phyloP scores from a whole-genome alignment of 108 stramenopile genomes.

The Pseudonitzschia multistriata region DNA sequence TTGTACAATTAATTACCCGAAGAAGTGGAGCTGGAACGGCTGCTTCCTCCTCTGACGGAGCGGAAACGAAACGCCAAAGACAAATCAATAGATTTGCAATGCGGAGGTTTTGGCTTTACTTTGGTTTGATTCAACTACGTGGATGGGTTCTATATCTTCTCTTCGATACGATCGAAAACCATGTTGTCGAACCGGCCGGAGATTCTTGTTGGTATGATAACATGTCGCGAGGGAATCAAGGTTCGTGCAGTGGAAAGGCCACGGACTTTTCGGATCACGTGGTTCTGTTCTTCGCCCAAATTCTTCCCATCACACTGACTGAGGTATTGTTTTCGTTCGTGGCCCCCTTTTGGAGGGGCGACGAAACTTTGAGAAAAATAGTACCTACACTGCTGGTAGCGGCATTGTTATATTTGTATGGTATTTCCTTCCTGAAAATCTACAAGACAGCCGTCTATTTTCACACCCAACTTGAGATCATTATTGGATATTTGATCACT shows the following conservation, averaged over 20 bases:
- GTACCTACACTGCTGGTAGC: constrained; percentile 35
- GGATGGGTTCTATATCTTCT: constrained; percentile 64
- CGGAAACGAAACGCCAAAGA: not conserved
- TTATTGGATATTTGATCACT: constrained; percentile 67
- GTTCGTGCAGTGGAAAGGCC: constrained; percentile 52
- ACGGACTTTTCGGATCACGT: constrained; percentile 90
- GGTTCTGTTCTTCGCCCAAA: constrained; percentile 78
- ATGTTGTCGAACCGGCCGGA: constrained; percentile 19
- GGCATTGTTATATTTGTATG: constrained; percentile 62
- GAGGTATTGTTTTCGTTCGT: constrained; percentile 56
- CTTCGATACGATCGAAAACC: constrained; percentile 62
- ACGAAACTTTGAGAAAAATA: not conserved
- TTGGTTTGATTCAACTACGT: constrained; percentile 61
- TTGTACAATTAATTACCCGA: constrained; percentile 6
- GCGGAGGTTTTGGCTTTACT: constrained; percentile 55
- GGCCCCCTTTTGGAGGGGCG: constrained; percentile 47
- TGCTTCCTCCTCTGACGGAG: not conserved
- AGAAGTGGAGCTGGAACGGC: too few relatives aligned
- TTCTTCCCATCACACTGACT: constrained; percentile 59
- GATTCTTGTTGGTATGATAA: constrained; percentile 63
- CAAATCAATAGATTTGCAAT: constrained; percentile 9
- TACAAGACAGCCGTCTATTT: constrained; percentile 76
- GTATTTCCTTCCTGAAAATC: constrained; percentile 54
- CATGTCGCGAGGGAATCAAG: constrained; percentile 40
- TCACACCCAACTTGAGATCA: constrained; percentile 65